Evolutionary conservation across 768 basidiomycete species (phyloP).

Genomic region (Boletus eberwhitei): DNA sequence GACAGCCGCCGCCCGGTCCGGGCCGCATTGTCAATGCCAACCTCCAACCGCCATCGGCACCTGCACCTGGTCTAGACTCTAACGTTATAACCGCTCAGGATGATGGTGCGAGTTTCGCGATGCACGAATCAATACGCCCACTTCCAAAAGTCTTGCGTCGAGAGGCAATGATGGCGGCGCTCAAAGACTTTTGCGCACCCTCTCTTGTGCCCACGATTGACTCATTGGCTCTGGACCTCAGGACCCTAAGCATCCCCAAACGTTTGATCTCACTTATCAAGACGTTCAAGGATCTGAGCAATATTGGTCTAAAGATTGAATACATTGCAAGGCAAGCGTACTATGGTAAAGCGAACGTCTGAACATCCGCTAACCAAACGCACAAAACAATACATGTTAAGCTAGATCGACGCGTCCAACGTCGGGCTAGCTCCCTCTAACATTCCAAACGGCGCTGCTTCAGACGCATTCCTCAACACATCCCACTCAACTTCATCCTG

Average conservation of each 20-base stretch:
- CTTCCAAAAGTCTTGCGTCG: neutral
- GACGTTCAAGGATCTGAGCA: neutral
- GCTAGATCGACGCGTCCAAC: neutral
- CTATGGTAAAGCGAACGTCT: no score
- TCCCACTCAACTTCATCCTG: conserved; percentile 13
- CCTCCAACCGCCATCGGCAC: no score
- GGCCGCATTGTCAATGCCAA: no score
- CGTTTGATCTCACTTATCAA: neutral
- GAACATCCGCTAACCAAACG: neutral
- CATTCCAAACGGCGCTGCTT: no score
- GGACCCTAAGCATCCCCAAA: no score
- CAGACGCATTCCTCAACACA: neutral
- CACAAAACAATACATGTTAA: conserved; percentile 4
- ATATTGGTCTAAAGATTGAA: neutral
- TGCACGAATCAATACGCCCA: neutral
- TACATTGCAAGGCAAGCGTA: neutral
- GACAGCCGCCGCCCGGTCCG: no score
- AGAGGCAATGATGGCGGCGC: neutral
- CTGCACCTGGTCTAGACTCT: no score
- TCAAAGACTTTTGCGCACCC: neutral
- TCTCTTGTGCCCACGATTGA: neutral
- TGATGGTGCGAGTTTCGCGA: neutral
- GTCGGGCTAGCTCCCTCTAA: neutral
- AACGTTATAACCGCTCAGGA: no score
- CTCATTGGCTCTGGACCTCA: no score